Conservation (phyloP, 148 eudicot genomes). For the Nyssa sinensis region DNA sequence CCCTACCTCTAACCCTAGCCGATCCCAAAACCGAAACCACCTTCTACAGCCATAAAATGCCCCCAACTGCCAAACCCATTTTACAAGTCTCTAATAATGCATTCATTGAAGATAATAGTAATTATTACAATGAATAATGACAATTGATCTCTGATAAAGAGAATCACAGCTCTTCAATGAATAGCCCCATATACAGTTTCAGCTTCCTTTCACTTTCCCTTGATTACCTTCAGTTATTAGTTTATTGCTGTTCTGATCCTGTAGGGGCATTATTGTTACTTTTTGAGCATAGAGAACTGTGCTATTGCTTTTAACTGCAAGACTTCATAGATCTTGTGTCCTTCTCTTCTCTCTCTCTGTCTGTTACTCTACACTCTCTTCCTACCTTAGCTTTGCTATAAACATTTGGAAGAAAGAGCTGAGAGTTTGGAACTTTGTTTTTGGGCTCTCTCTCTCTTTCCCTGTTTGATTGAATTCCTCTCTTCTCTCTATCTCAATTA, state of each 20-base stretch:
- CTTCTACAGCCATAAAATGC: neutral
- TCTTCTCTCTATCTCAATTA: neutral
- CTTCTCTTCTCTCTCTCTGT: slow-evolving; percentile 12
- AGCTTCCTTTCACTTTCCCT: slow-evolving; percentile 14
- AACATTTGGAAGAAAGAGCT: slow-evolving; percentile 15
- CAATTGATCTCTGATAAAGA: neutral
- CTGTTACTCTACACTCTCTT: slow-evolving; percentile 19
- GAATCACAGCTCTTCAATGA: neutral
- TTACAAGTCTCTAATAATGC: neutral
- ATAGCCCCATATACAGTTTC: neutral
- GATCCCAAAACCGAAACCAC: slow-evolving; percentile 4
- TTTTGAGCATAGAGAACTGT: slow-evolving; percentile 29
- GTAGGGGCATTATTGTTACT: slow-evolving; percentile 22
- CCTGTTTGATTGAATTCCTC: neutral
- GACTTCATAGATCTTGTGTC: slow-evolving; percentile 9
- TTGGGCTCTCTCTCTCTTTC: slow-evolving; percentile 7
- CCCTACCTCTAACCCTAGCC: slow-evolving; percentile 12
- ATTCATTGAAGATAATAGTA: neutral
- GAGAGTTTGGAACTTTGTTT: slow-evolving; percentile 3
- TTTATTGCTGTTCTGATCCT: slow-evolving; percentile 15
- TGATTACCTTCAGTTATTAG: slow-evolving; percentile 17
- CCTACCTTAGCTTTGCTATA: slow-evolving; percentile 29
- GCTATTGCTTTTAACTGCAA: slow-evolving; percentile 27
- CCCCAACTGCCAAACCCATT: slow-evolving; percentile 13
- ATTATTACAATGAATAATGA: neutral